Base-by-base conservation (phyloP, 805 yeast genomes). In the Starmerella cellae region DNA sequence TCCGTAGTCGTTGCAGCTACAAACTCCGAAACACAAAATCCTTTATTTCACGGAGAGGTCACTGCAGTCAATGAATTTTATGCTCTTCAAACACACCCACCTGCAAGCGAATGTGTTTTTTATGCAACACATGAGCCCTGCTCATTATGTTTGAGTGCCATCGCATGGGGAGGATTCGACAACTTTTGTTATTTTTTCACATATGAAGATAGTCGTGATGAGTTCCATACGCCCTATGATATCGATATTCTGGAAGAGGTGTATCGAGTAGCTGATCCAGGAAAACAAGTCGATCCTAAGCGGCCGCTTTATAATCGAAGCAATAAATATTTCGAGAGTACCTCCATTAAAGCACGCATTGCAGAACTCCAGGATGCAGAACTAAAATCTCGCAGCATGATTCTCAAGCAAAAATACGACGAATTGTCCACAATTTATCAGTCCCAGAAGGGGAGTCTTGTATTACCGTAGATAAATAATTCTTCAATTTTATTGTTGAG, bases 101-200 rank as follows among this genome's bases (percentile, higher is more conserved):
- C 24, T 10, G 43, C 51, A 19, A 47, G 38, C 19, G 55, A 51
- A 23, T 48, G 51, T 33, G 16, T 49, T n/a, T 51, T 51, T 23
- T n/a, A 49, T 10, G 45, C 55, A 3, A 51, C 55, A 5, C 55
- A 51, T 30, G 55, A 51, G 42, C 55, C 55, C 6, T 51, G 55
- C 42, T 47, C 55, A n/a, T 42, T 51, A 18, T 51, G 55, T 40
- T 35, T 51, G 34, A 43, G 44, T 13, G 55, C 51, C 2, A 49
- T 51, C 28, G 49, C 53, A 21, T 51, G 55, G 55, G 41, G 50
- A 3, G 53, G 53, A 9, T 51, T 51, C 35, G 55, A 51, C 46
- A 51, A 51, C 37, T 47, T 51, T 31, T 43, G 45, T 42, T 51
- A 49, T 32, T 41, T 47, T 29, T 51, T 51, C 41, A 45, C 49